Percentiles rank a stretch among this genome's conserved stretches.
phyloP scores from a whole-genome alignment of 331 rosid genomes.

The Malus hybrid region DNA sequence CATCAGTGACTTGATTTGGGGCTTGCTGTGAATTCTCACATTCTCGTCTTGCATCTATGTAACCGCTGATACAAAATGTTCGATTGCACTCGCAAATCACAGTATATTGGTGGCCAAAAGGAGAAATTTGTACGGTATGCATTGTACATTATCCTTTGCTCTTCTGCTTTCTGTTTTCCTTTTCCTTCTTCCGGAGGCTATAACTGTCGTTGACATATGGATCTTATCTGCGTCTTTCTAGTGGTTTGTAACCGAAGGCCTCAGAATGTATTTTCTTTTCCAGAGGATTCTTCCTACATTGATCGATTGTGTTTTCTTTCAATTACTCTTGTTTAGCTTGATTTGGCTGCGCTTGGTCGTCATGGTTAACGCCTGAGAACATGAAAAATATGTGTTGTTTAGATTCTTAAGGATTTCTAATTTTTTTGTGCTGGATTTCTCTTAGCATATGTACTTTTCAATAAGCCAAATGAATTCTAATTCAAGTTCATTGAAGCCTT shows the following conservation, averaged over 20 bases:
- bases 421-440: neutral
- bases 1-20: conserved; percentile 9
- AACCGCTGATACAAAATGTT: conserved; percentile 53
- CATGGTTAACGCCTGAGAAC: neutral
- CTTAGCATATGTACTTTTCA: neutral
- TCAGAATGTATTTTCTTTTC: neutral
- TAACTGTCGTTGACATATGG: neutral
- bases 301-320: neutral
- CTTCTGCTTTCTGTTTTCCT: neutral
- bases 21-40: conserved; percentile 16
- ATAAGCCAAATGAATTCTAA: neutral
- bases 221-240: neutral
- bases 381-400: neutral
- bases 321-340: neutral
- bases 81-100: conserved; percentile 65
- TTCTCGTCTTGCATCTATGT: conserved; percentile 30
- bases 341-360: neutral
- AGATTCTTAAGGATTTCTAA: neutral
- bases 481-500: neutral
- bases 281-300: neutral
- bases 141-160: neutral
- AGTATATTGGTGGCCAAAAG: conserved; percentile 66
- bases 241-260: neutral
- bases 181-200: neutral
- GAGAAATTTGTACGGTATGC: conserved; percentile 82